These are phyloP conservation scores for Parsonsia alboflavescens DNA, from an alignment of 257 asterid species.

Conservation along the genomic window DNA sequence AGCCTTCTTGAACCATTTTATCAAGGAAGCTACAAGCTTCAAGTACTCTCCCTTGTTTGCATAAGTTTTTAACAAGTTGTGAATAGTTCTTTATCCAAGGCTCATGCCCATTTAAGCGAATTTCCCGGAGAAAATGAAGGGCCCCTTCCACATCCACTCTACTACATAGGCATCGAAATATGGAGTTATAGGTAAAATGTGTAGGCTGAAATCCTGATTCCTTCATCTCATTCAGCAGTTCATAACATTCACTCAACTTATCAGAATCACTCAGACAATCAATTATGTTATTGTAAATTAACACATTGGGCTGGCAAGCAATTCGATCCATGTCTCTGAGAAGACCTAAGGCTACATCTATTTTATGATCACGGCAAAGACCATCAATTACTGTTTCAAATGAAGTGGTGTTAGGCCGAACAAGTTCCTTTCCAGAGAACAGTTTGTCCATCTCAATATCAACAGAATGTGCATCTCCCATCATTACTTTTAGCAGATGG, in stretches of 20 bases:
- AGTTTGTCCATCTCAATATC: slow-evolving; percentile 31
- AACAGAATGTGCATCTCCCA: slow-evolving; percentile 22
- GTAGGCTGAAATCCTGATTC: slow-evolving; percentile 58
- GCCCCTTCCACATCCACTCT: slow-evolving; percentile 51
- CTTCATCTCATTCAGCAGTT: slow-evolving; percentile 64
- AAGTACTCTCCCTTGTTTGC: slow-evolving; percentile 48
- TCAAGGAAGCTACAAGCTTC: slow-evolving; percentile 68
- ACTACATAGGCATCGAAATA: slow-evolving; percentile 75
- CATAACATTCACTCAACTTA: slow-evolving; percentile 50
- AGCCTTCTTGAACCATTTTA: slow-evolving; percentile 58
- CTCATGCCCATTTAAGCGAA: slow-evolving; percentile 63
- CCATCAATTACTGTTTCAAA: slow-evolving; percentile 65
- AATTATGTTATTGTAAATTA: slow-evolving; percentile 65
- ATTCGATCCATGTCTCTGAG: slow-evolving; percentile 45
- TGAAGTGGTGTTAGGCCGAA: slow-evolving; percentile 37
- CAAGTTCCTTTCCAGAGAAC: slow-evolving; percentile 19
- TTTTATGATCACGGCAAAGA: slow-evolving; percentile 51
- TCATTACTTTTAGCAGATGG: slow-evolving; percentile 42
- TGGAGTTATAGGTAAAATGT: slow-evolving; percentile 77
- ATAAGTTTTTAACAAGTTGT: slow-evolving; percentile 56
- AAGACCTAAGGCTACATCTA: slow-evolving; percentile 62
- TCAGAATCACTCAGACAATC: slow-evolving; percentile 50
- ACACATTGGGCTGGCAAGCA: slow-evolving; percentile 49
- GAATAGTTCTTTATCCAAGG: slow-evolving; percentile 93
- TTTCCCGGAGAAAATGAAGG: slow-evolving; percentile 55